Evolutionary conservation across 495 filamentous ascomycete species (phyloP), one percentile per base, ranked within the genome.

Genomic region (Aspergillus cavernicola): DNA sequence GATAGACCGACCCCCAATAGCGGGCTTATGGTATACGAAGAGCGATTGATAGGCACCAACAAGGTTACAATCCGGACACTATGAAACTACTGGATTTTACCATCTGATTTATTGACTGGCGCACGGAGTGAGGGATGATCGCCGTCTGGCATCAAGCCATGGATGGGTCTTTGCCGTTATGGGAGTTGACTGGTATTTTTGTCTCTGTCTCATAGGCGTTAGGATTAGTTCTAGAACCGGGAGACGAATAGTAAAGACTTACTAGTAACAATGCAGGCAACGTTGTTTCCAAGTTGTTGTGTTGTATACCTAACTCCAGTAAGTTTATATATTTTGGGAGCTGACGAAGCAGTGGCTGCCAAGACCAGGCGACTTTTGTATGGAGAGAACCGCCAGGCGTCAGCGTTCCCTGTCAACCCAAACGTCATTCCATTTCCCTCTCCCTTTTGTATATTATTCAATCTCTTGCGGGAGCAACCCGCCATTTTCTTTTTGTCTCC

Each of bases 401-500:
- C 64, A 69, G 53, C 68, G 28, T 66, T 71, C 67, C 64, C 59
- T 52, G 46, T 55, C 60, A 63, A 53, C 29, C 40, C 52, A 46
- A 53, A 50, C 42, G 37, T 49, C 45, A 55, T 55, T 50, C 37
- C 5, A 53, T 8, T 23, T 35, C 19, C 31, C 44, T 36, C 29
- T 31, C 20, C 16, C 15, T 47, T 46, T 13, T 46, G 44, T 52
- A 40, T 29, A 26, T 37, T 41, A 29, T 38, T 39, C 24, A 41
- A 20, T 37, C 29, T 19, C 20, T 28, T 38, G 36, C 29, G 19
- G 18, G 24, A 26, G 18, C 8, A 19, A 32, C 47, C 28, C 18
- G 35, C 36, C 41, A 16, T 33, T 35, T 18, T 33, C 19, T 48
- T 59, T 57, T 59, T 41, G 15, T 33, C 48, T 33, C 29, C 33